These are phyloP conservation scores for Linum lewisii DNA, from an alignment of 345 rosid species.

Conservation along the genomic window DNA sequence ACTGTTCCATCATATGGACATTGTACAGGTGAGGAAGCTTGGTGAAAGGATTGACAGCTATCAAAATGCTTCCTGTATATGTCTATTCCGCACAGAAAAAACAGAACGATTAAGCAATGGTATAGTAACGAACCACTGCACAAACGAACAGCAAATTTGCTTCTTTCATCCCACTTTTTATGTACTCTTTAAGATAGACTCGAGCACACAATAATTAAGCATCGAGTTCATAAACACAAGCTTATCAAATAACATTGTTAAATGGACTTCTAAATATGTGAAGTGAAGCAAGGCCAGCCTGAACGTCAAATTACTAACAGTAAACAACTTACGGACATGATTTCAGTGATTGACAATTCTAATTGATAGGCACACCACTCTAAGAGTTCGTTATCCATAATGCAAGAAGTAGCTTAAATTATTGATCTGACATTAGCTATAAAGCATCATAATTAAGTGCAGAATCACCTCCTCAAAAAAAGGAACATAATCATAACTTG, in stretches of 20 bases:
- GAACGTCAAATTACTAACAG: background rate
- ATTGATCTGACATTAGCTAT: background rate
- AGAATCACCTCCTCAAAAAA: background rate
- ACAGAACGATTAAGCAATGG: background rate
- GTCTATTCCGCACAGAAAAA: conserved; percentile 39
- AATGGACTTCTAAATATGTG: conserved; percentile 2
- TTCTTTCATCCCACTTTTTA: background rate
- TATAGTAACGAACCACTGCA: conserved; percentile 1
- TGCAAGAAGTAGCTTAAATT: background rate
- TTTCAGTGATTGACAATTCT: background rate
- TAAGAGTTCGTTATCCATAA: background rate
- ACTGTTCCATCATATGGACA: conserved; percentile 97
- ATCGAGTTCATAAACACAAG: background rate
- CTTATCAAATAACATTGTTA: background rate
- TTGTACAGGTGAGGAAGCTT: conserved; percentile 98
- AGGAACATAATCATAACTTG: no score
- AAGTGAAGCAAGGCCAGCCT: conserved; percentile 1
- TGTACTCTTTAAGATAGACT: no score
- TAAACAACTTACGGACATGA: background rate
- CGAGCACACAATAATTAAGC: background rate
- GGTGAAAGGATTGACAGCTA: conserved; percentile 94
- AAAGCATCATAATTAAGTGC: background rate
- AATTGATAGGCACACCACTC: background rate
- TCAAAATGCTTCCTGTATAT: conserved; percentile 96
- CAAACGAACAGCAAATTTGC: background rate